Base-by-base conservation (phyloP, 345 rosid species). In the Citrus inodora region DNA sequence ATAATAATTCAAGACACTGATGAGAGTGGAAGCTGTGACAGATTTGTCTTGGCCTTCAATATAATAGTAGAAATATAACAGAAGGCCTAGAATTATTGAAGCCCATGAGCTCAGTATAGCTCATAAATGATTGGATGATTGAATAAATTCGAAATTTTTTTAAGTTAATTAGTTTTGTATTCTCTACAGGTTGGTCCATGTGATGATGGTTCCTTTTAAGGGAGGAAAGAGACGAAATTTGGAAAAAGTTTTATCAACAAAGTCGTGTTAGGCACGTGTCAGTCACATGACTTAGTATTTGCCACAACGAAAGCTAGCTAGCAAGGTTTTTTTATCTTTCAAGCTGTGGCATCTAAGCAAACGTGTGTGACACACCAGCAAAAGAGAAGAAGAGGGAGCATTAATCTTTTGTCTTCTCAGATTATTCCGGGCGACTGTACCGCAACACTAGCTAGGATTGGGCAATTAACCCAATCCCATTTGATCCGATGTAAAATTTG, bases 141-240 rank as follows among this genome's bases (percentile, higher is more conserved):
- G 73, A 71, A 78, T 64, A 56, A 28, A 5, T 55, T 32, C 6
- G 4, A 62, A 27, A 21, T 24, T 30, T 35, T 19, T 10, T 21
- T 4, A 38, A 33, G 22, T 68, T 73, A 35, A 67, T 37, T 68
- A 72, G 77, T 38, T 67, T 3, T 46, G 22, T 37, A 68, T 74
- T 77, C 75, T 74, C 38, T 38, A 78, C 83, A 76, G 87, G 81
- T 82, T 76, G 85, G 81, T 80, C 87, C 88, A 85, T 76, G 87
- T 79, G 87, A 73, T 28, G 79, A 35, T 46, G 74, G 74, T 21
- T 85, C 73, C 74, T 62, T 82, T 82, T 46, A 30, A 71, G 28
- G 28, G 33, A 67, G 16, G 59, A 56, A 77, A 76, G 25, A 74
- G 77, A 77, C 67, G 59, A 77, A 77, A 35, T 58, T 65, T 33